Evolutionary conservation across 192 early-diverging fungal genomes (phyloP), one percentile per base, ranked within the genome.

Genomic region (Coemansia guatemalensis): DNA sequence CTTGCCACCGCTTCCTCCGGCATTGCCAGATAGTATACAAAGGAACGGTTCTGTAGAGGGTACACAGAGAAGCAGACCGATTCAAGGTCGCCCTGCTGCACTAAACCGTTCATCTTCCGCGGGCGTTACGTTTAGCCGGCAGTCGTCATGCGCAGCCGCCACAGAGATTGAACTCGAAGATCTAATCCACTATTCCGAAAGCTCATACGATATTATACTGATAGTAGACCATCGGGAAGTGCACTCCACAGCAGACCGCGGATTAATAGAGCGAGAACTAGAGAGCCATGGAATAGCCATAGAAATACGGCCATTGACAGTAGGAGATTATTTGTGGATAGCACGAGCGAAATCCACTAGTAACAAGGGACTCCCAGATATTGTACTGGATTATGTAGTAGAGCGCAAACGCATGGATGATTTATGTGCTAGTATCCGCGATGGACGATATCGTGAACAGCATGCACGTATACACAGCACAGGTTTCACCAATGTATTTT

Each of bases 351-450:
- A 63, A 17, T 50, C 60, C 2, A 64, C 30, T 65, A 85, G 68
- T 8, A 23, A 35, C 21, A 26, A 50, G 20, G 63, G 64, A 32
- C 63, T 69, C 6, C 76, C 76, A 8, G 92, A 93, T 39, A 67
- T 97, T 18, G 86, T 95, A 4, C 74, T 97, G 8, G 92, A 95
- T 65, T 87, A 86, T 49, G 73, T 98, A n/a, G 61, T 95, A 2
- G 95, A 99, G 73, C 84, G 97, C 25, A 99, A 99, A 65, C 85
- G 90, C n/a, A 86, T 93, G 81, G 94, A 97, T 56, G 97, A 99
- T 71, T 76, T 99, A 55, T 85, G 92, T 6, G 69, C 84, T 0
- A 95, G 93, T 75, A 96, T 99, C 55, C 91, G 93, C 33, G 97
- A 99, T 68, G 93, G 93, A 1, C 82, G 97, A 18, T 97, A 90